Base-by-base conservation (phyloP, 352 stramenopile genomes). In the Phytopythium aichiense region DNA sequence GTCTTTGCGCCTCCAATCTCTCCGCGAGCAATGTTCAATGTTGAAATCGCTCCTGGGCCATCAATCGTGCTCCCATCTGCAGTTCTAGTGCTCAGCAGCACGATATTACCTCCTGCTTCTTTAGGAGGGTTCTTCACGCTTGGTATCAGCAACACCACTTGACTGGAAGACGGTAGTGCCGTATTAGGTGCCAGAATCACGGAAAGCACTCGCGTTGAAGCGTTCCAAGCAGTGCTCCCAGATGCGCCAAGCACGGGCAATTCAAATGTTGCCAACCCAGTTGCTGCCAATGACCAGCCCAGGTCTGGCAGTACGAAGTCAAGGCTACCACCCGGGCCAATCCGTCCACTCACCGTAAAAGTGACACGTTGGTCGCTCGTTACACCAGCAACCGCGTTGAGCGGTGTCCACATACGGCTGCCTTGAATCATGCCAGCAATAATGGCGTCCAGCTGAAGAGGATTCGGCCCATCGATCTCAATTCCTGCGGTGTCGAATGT, bases 111-210 rank as follows among this genome's bases (percentile, higher is more conserved):
- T 13, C 66, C 71, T 2, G 66, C 84, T 45, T 85, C 79, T 51
- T 84, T 85, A 3, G 81, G 81, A 18, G 79, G 79, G 53, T 81
- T 91, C 25, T 50, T 69, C 7, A 89, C 70, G 0, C 63, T 46
- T 46, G 64, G 63, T 28, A 89, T 64, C 5, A 61, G 35, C 7
- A 91, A 16, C 2, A 38, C 66, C 8, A 89, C 56, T 9, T 64
- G 28, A 15, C 68, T 62, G 33, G 79, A 72, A 1, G 74, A 63
- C 15, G 65, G 18, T 22, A 89, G 75, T 7, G 37, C 49, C 4
- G 40, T 59, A 5, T 64, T 51, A 0, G 63, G 66, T 6, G 31
- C 60, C 11, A 91, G 54, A 8, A 58, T 72, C 12, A 89, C 60
- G 7, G 57, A 72, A 51, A 91, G 58, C 15, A 60, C 68, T 13